Conservation (phyloP, 192 early-diverging fungal genomes). For the Glomus cerebriforme region DNA sequence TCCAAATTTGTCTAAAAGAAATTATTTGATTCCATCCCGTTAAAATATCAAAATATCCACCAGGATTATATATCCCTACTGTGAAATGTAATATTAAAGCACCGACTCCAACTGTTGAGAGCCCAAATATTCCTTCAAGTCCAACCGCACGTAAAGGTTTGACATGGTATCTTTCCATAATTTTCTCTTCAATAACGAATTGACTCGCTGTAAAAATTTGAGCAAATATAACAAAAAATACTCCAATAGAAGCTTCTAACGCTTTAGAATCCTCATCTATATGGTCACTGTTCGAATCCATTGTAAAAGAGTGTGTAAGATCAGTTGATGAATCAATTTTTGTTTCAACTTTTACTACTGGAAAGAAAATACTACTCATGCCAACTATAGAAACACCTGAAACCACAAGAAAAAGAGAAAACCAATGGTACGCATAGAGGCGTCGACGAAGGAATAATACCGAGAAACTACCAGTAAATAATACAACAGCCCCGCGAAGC, state of each 20-base stretch:
- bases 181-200: constrained; percentile 97
- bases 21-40: constrained; percentile 74
- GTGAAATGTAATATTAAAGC: constrained; percentile 78
- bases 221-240: constrained; percentile 82
- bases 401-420: constrained; percentile 80
- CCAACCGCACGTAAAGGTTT: constrained; percentile 90
- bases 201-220: constrained; percentile 93
- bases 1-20: constrained; percentile 64
- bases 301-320: too few relatives aligned
- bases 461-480: constrained; percentile 91
- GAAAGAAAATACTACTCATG: constrained; percentile 45
- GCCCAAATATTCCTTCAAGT: constrained; percentile 90
- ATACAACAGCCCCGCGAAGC: constrained; percentile 93
- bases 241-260: constrained; percentile 69
- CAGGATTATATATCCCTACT: constrained; percentile 65
- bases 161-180: constrained; percentile 77
- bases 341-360: not conserved
- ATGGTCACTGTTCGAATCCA: constrained; percentile 24
- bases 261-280: constrained; percentile 36
- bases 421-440: constrained; percentile 78
- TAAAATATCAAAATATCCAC: constrained; percentile 82
- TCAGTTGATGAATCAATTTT: not conserved
- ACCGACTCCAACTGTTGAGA: constrained; percentile 64
- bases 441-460: constrained; percentile 81
- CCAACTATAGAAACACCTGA: constrained; percentile 91